Conservation (phyloP, 2,329 filamentous ascomycete species). For the Colletotrichum echinochloae region DNA sequence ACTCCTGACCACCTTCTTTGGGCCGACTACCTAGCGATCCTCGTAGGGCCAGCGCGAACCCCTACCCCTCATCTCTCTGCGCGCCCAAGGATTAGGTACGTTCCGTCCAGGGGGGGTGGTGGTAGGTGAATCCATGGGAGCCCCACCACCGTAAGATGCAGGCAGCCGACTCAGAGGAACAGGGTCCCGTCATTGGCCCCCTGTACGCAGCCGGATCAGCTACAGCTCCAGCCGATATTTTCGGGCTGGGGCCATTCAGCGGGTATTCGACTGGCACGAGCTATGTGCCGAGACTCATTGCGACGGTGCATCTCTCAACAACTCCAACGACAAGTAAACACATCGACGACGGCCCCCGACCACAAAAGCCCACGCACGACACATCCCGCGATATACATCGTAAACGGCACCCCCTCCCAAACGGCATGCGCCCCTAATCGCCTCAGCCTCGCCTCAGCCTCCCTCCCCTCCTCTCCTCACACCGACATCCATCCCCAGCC, state of each 20-base stretch:
- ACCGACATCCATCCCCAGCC: not conserved
- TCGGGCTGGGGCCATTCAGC: constrained; percentile 26
- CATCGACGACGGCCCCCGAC: not conserved
- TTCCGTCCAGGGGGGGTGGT: constrained; percentile 7
- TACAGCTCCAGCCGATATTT: constrained; percentile 24
- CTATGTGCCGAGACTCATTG: constrained; percentile 4
- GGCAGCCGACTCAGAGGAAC: not conserved
- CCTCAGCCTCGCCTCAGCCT: not conserved
- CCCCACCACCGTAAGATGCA: constrained; percentile 14
- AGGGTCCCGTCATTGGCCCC: constrained; percentile 25
- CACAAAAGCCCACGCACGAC: not conserved
- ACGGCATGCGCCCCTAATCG: constrained; percentile 30
- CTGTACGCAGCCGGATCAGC: constrained; percentile 18
- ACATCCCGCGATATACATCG: not conserved
- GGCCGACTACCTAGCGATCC: constrained; percentile 5
- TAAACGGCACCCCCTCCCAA: not conserved
- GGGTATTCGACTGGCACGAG: constrained; percentile 20
- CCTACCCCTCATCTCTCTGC: not conserved
- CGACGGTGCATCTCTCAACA: constrained; percentile 6
- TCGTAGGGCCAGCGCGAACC: constrained; percentile 20
- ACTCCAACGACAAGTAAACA: not conserved
- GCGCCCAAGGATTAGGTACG: constrained; percentile 10
- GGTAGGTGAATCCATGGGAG: not conserved
- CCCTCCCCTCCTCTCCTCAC: no score
- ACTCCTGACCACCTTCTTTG: not conserved